Percentiles rank a stretch among this genome's conserved stretches.
phyloP scores from a whole-genome alignment of 768 basidiomycete genomes.

The Tricholomella constricta region DNA sequence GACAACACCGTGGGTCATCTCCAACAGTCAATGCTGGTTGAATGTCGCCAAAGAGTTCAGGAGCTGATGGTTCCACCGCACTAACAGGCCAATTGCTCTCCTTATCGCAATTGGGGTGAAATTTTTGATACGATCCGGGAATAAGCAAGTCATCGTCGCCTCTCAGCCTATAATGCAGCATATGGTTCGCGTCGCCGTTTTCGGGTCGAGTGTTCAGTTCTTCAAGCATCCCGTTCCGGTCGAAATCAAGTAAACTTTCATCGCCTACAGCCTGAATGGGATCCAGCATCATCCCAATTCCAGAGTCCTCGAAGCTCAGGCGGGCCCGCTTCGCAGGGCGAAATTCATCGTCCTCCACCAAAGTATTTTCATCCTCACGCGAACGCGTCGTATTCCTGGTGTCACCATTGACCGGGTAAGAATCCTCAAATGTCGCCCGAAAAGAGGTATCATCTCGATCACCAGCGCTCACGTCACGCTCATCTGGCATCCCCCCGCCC shows the following conservation, averaged over 20 bases:
- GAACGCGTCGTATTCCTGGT: background rate
- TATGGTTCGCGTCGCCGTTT: background rate
- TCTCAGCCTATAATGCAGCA: background rate
- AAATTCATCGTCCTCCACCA: background rate
- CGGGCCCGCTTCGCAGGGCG: constrained; percentile 21
- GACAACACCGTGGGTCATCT: background rate
- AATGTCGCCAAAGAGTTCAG: background rate
- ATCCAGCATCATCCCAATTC: constrained; percentile 18
- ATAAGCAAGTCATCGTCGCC: constrained; percentile 1
- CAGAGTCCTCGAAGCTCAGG: constrained; percentile 24
- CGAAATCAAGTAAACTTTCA: constrained; percentile 2
- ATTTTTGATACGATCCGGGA: background rate
- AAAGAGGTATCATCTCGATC: constrained; percentile 13
- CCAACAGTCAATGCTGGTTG: background rate
- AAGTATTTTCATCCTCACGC: background rate
- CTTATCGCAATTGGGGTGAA: background rate
- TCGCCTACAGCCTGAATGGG: background rate
- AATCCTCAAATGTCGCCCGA: too few relatives aligned
- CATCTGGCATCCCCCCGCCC: background rate
- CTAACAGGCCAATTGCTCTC: constrained; percentile 9
- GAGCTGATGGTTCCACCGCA: background rate
- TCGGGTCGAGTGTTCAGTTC: background rate
- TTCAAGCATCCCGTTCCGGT: background rate
- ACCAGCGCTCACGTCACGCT: constrained; percentile 5
- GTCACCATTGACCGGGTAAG: background rate